Evolutionary conservation across 1,139 yeast genomes (phyloP), one percentile per base, ranked within the genome.

Genomic region (Candida sojae): DNA sequence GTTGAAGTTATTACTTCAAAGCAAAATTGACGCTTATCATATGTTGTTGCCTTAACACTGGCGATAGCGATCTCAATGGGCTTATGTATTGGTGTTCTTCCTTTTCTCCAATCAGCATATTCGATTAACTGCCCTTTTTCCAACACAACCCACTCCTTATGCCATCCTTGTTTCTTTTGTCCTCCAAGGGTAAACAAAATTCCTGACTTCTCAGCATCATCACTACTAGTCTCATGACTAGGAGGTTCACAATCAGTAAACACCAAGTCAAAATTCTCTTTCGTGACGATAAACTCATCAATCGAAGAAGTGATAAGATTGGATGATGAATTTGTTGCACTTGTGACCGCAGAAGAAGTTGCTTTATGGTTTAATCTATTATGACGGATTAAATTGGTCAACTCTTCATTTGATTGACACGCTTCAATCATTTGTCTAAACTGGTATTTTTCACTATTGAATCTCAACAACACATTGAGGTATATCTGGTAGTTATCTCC

Each of bases 61-160:
- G 95, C 84, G 52, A 88, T 76, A 1, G 91, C 86, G 40, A 90
- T 65, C 54, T 87, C 89, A 13, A 90, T 82, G 2, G 96, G 95
- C 13, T 77, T 78, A 53, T 83, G 81, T 48, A 88, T 83, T 12
- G 84, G 78, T 26, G 77, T 80, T 10, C 75, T 70, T 44, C 91
- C 90, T 50, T 79, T 85, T 60, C 92, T 79, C 96, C 96, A 89
- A 64, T 88, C 92, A 39, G 88, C 77, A 62, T 81, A 89, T 61
- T 89, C 96, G 45, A 77, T 75, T 35, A 89, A 69, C 52, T 77
- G 79, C 0, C 95, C 93, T 17, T 81, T 80, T 17, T 79, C 79
- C 45, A 89, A 70, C 0, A 84, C 90, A 1, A 90, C 89, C 95
- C 96, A 88, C 64, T 87, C 92, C 59, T 89, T 89, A 64, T 90